phyloP scores from a whole-genome alignment of 768 basidiomycete species.

The Chalciporus chontae region DNA sequence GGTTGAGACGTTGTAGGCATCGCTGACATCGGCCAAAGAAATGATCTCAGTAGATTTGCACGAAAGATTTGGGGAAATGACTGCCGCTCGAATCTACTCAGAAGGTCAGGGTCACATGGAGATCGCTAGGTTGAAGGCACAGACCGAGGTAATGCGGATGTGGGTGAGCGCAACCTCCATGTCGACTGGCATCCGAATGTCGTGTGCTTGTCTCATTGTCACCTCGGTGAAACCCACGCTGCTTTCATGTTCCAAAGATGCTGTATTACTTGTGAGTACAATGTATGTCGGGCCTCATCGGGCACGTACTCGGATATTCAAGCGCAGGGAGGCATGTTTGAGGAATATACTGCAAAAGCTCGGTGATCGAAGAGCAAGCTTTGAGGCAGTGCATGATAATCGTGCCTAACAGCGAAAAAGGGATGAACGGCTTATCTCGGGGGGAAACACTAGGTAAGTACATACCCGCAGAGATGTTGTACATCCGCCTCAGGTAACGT shows the following conservation, averaged over 20 bases:
- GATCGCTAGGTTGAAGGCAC: slow-evolving; percentile 18
- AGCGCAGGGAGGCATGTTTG: slow-evolving; percentile 44
- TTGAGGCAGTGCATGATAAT: slow-evolving; percentile 50
- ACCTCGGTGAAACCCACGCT: slow-evolving; percentile 55
- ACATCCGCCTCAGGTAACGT: slow-evolving; percentile 71
- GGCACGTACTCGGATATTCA: slow-evolving; percentile 50
- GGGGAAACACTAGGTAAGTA: slow-evolving; percentile 1
- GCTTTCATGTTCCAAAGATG: slow-evolving; percentile 58
- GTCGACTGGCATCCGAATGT: slow-evolving; percentile 68
- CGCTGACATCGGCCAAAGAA: slow-evolving; percentile 75
- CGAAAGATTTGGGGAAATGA: slow-evolving; percentile 62
- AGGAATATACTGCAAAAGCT: slow-evolving; percentile 57
- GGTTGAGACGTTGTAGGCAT: slow-evolving; percentile 78
- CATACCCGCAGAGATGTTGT: slow-evolving; percentile 61
- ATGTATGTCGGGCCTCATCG: background rate
- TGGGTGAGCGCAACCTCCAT: slow-evolving; percentile 67
- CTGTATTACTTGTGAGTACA: slow-evolving; percentile 34
- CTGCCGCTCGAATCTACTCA: slow-evolving; percentile 61
- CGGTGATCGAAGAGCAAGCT: slow-evolving; percentile 60
- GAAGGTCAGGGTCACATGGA: slow-evolving; percentile 4
- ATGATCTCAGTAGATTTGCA: slow-evolving; percentile 84
- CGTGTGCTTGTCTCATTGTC: slow-evolving; percentile 61
- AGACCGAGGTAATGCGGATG: slow-evolving; percentile 72
- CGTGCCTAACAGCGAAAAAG: slow-evolving; percentile 36
- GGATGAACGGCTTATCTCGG: background rate